Base-by-base conservation (phyloP, 140 eudicot genomes). In the Flaveria floridana region DNA sequence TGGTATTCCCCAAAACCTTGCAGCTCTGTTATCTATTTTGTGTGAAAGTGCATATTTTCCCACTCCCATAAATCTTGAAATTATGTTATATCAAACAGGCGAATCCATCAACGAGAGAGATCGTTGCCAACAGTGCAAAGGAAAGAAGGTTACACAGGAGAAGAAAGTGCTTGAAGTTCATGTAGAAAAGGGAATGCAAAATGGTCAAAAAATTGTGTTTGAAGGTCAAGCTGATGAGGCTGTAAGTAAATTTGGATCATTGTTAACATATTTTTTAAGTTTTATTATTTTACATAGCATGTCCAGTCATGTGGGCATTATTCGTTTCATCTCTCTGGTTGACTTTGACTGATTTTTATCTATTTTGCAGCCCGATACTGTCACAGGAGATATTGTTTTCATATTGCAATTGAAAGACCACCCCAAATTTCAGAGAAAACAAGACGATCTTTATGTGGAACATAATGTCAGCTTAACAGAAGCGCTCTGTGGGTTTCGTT, bases 61-160 rank as follows among this genome's bases (percentile, higher is more conserved):
- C 25, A 13, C 20, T 58, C 14, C 16, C 1, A 0, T 71, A 20
- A 44, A 6, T 26, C 44, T 74, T 51, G 50, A 20, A 51, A 3
- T n/a, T 23, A 59, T 2, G 15, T 50, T 12, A 42, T 72, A 42
- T 70, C 12, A 16, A 82, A 55, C 78, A 85, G 97, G 97, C 56
- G 96, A 91, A 82, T 65, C 81, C 2, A 91, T 91, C 26, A 86
- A 69, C 61, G 89, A 86, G 68, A 83, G 76, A 74, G 97, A 91
- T 78, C 70, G 82, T 59, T 91, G 97, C 82, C 76, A 79, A 25
- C 89, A 85, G 62, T 91, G 97, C 87, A 91, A 91, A 78, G 97
- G 97, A 48, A 76, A 71, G 50, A 91, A 88, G 80, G 87, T 91
- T 83, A 72, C 80, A 28, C 86, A 65, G 67, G 97, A 91, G 80